These are phyloP conservation scores for Teratosphaeria nubilosa DNA, from an alignment of 2,329 filamentous ascomycete species.

Conservation along the genomic window DNA sequence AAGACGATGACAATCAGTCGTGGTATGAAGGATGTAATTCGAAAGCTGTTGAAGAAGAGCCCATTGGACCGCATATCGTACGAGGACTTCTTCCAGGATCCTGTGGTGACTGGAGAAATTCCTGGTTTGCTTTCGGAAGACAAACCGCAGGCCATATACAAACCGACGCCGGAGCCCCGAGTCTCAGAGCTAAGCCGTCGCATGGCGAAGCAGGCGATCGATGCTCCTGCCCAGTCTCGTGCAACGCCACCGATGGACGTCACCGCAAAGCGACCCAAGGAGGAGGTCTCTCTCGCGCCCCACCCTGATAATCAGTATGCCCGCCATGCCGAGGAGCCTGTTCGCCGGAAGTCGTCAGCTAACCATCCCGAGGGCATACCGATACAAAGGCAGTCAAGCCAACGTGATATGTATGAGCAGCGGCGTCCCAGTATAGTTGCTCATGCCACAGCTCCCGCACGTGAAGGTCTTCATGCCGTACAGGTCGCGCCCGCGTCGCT, in stretches of 20 bases:
- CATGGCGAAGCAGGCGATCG: conserved; percentile 22
- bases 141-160: conserved; percentile 14
- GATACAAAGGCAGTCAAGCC: conserved; percentile 25
- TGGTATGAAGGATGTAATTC: conserved; percentile 72
- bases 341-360: conserved; percentile 18
- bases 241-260: conserved; percentile 1
- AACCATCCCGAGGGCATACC: conserved; percentile 7
- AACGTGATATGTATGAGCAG: conserved; percentile 25
- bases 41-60: conserved; percentile 70
- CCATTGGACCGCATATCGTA: conserved; percentile 80
- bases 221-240: conserved; percentile 10
- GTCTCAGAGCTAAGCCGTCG: conserved; percentile 22
- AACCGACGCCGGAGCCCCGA: conserved; percentile 12
- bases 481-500: conserved; percentile 16
- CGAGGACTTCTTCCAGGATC: conserved; percentile 69
- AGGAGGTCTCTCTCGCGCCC: conserved; percentile 7
- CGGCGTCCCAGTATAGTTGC: conserved; percentile 33
- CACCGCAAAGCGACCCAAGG: conserved; percentile 12
- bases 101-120: conserved; percentile 22
- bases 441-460: conserved; percentile 36
- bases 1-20: conserved; percentile 47
- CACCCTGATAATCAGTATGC: background rate
- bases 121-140: conserved; percentile 24
- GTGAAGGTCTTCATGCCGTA: conserved; percentile 25
- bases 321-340: conserved; percentile 10